Conservation (phyloP, 345 rosid genomes). For the Microcos paniculata region DNA sequence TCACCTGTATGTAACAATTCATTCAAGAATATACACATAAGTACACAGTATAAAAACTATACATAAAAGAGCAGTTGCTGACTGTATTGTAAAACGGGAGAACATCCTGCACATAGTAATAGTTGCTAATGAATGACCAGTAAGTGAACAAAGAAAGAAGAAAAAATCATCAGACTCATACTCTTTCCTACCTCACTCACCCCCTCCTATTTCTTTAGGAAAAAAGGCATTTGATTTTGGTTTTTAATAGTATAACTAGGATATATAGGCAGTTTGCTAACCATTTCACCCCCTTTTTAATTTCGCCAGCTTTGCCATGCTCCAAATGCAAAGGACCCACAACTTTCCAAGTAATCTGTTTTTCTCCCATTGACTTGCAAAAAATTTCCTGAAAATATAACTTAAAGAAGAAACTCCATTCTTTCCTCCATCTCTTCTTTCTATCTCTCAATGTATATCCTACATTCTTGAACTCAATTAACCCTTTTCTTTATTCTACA, state of each 20-base stretch:
- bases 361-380: not conserved
- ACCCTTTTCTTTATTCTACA: conserved; percentile 5
- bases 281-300: not conserved
- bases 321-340: not conserved
- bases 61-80: not conserved
- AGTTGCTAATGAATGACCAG: not conserved
- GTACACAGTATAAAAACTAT: not conserved
- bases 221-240: not conserved
- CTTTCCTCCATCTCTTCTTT: not conserved
- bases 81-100: not conserved
- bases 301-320: not conserved
- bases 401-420: conserved; percentile 8
- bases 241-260: not conserved
- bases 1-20: conserved; percentile 53
- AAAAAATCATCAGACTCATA: not conserved
- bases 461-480: not conserved
- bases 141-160: not conserved
- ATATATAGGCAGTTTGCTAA: not conserved
- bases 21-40: conserved; percentile 1
- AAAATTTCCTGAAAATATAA: not conserved
- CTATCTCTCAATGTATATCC: not conserved
- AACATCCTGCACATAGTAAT: not conserved
- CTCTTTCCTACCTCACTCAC: not conserved
- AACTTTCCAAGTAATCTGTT: not conserved
- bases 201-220: not conserved